Percentiles rank a stretch among this genome's conserved stretches.
Conservation (phyloP, 1,139 yeast genomes). For the Pichia sp. region DNA sequence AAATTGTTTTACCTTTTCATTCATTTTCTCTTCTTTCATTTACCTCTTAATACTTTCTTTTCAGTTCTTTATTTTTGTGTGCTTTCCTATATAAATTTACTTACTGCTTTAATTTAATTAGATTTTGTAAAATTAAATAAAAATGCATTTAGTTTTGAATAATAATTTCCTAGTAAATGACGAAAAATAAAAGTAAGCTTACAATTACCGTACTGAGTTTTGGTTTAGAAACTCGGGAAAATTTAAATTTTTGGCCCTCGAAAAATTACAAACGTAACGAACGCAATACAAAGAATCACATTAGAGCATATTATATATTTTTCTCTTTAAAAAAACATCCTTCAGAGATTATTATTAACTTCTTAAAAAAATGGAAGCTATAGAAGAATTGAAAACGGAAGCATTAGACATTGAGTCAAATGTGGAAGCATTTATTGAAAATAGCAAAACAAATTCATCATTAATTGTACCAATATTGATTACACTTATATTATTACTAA, state of each 20-base stretch:
- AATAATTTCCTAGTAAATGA: too few relatives aligned
- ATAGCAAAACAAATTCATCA: conserved; percentile 1
- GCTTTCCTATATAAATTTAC: background rate
- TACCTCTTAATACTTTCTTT: background rate
- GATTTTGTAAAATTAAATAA: background rate
- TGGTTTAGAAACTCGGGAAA: background rate
- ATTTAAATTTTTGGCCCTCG: background rate
- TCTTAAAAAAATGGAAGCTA: background rate
- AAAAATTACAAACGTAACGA: background rate
- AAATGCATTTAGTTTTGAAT: too few relatives aligned
- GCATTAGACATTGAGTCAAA: conserved; percentile 1
- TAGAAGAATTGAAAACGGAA: conserved; percentile 2
- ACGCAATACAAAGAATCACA: too few relatives aligned
- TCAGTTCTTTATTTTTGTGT: background rate
- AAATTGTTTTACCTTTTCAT: background rate
- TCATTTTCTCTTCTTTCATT: background rate
- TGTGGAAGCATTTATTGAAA: conserved; percentile 3
- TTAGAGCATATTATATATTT: too few relatives aligned
- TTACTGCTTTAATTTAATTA: background rate
- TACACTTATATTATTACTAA: conserved; percentile 19
- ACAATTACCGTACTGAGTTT: too few relatives aligned
- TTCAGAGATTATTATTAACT: too few relatives aligned
- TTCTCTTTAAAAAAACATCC: background rate
- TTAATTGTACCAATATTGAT: conserved; percentile 18
- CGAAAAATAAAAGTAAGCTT: too few relatives aligned